Conservation (phyloP, 352 stramenopile species). For the Phytopythium vexans region DNA sequence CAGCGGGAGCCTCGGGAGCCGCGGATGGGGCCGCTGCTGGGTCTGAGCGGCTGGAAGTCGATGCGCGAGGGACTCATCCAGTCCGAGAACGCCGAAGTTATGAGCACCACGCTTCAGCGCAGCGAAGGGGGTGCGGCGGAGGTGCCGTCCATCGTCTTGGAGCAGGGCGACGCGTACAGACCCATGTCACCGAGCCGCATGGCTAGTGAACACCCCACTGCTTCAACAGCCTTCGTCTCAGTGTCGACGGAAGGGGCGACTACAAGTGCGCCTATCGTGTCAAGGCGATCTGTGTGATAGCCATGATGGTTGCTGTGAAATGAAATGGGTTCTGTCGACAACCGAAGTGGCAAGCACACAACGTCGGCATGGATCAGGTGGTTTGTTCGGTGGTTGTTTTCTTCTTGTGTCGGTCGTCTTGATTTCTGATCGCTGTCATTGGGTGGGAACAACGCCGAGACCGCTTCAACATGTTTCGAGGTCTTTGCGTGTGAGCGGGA, state of each 20-base stretch:
- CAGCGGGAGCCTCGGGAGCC: slow-evolving; percentile 6
- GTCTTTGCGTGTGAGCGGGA: too few relatives aligned
- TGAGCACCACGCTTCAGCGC: slow-evolving; percentile 1
- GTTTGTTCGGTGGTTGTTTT: too few relatives aligned
- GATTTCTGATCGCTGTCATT: too few relatives aligned
- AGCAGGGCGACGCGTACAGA: slow-evolving; percentile 40
- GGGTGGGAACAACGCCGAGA: too few relatives aligned
- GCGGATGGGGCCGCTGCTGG: slow-evolving; percentile 23
- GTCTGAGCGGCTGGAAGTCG: slow-evolving; percentile 42
- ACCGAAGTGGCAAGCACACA: neutral
- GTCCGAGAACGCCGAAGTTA: slow-evolving; percentile 14
- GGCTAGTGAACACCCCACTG: neutral
- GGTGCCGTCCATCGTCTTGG: slow-evolving; percentile 22
- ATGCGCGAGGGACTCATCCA: slow-evolving; percentile 52
- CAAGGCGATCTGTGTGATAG: too few relatives aligned
- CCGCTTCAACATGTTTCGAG: too few relatives aligned
- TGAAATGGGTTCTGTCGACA: neutral
- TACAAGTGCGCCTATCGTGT: too few relatives aligned
- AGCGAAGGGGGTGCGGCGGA: slow-evolving; percentile 12
- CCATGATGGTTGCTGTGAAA: too few relatives aligned
- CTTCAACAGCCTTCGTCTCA: neutral
- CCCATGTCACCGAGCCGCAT: slow-evolving; percentile 31
- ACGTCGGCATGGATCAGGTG: too few relatives aligned
- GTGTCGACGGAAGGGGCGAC: too few relatives aligned
- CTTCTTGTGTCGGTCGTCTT: too few relatives aligned